Conservation (phyloP, 148 eudicot genomes). For the Selenicereus undatus region DNA sequence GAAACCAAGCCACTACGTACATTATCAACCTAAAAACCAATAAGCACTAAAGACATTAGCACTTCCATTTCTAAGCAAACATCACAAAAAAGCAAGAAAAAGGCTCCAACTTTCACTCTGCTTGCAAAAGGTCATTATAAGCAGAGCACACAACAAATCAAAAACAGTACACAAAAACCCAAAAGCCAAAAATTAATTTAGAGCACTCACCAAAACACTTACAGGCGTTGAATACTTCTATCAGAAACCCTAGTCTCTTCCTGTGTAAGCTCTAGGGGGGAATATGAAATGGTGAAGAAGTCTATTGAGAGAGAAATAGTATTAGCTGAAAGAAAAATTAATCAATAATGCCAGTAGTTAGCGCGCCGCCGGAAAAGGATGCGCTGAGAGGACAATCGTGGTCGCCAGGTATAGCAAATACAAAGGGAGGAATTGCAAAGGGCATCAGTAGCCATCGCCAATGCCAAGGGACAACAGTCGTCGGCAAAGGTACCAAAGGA, state of each 20-base stretch:
- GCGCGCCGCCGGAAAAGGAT: no score
- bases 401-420: no score
- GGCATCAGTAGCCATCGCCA: no score
- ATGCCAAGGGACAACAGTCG: no score
- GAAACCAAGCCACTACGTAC: no score
- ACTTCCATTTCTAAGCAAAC: slow-evolving; percentile 14
- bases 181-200: not conserved
- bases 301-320: slow-evolving; percentile 14
- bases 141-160: slow-evolving; percentile 17
- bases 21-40: no score
- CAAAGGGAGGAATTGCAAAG: no score
- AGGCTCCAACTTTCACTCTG: not conserved
- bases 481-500: no score
- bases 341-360: slow-evolving; percentile 17
- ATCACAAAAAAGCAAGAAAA: slow-evolving; percentile 6
- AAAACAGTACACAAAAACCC: slow-evolving; percentile 11
- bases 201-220: slow-evolving; percentile 19
- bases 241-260: slow-evolving; percentile 39
- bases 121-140: slow-evolving; percentile 20
- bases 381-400: no score
- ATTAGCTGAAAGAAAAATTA: slow-evolving; percentile 10
- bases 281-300: slow-evolving; percentile 28
- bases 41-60: no score
- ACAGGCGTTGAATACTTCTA: not conserved
- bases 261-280: slow-evolving; percentile 13